Conservation (phyloP, 2,329 filamentous ascomycete genomes). For the Penicillium sp. region DNA sequence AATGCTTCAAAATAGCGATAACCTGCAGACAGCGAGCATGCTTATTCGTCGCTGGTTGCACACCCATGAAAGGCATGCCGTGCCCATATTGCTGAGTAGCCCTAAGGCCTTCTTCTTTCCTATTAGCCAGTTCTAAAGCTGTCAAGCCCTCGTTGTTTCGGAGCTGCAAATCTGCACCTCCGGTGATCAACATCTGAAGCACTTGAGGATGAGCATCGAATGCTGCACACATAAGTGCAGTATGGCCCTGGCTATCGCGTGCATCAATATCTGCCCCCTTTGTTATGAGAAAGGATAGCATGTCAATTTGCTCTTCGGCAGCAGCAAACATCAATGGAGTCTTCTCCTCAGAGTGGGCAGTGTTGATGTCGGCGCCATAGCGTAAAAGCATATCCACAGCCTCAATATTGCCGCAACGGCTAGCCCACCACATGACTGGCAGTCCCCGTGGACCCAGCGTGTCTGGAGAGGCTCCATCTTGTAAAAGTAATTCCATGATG, state of each 20-base stretch:
- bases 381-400: not conserved
- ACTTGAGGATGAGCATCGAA: not conserved
- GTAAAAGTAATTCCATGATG: not conserved
- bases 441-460: not conserved
- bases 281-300: not conserved
- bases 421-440: not conserved
- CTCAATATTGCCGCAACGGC: not conserved
- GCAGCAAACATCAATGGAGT: not conserved
- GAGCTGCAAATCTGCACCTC: not conserved
- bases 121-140: not conserved
- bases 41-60: not conserved
- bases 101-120: not conserved
- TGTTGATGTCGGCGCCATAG: not conserved
- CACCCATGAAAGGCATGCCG: not conserved
- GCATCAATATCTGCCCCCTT: conserved; percentile 1
- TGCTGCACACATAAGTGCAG: not conserved
- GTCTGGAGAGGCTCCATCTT: not conserved
- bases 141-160: not conserved
- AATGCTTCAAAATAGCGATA: no score
- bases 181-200: not conserved
- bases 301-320: not conserved
- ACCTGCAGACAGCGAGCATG: not conserved
- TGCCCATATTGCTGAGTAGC: not conserved
- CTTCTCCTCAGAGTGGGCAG: not conserved
- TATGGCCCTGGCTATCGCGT: not conserved